phyloP scores from a whole-genome alignment of 768 basidiomycete genomes.

The Auriscalpium vulgare region DNA sequence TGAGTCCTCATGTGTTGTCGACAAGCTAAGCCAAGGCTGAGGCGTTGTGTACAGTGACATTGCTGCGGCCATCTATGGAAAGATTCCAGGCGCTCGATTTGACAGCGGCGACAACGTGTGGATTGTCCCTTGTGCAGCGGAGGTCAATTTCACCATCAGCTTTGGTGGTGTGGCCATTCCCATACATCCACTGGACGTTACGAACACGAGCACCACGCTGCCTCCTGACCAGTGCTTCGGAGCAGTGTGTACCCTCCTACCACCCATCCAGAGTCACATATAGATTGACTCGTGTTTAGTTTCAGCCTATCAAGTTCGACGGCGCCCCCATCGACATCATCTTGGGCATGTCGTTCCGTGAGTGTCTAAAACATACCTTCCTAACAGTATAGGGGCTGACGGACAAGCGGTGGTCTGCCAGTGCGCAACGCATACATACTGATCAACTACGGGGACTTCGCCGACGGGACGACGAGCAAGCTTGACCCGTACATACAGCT shows the following conservation, averaged over 20 bases:
- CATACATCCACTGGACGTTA: constrained; percentile 57
- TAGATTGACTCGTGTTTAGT: constrained; percentile 29
- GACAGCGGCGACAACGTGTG: constrained; percentile 42
- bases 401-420: constrained; percentile 19
- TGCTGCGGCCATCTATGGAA: constrained; percentile 52
- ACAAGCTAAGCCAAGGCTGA: background rate
- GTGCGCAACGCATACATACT: constrained; percentile 60
- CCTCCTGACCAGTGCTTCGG: constrained; percentile 28
- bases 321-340: constrained; percentile 51
- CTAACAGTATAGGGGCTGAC: background rate
- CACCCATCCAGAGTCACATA: background rate
- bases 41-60: constrained; percentile 28
- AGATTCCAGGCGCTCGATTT: constrained; percentile 44
- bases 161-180: constrained; percentile 50
- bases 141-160: constrained; percentile 58
- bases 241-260: constrained; percentile 28
- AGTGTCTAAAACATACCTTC: constrained; percentile 14
- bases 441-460: constrained; percentile 58
- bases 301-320: constrained; percentile 58
- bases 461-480: constrained; percentile 28
- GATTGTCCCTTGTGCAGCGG: constrained; percentile 53
- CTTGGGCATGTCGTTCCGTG: constrained; percentile 66
- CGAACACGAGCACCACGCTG: constrained; percentile 12
- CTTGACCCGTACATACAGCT: constrained; percentile 14
- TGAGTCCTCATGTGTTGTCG: constrained; percentile 16